These are phyloP conservation scores for Geosmithia morbida DNA, from an alignment of 2,329 filamentous ascomycete genomes.

Conservation along the genomic window DNA sequence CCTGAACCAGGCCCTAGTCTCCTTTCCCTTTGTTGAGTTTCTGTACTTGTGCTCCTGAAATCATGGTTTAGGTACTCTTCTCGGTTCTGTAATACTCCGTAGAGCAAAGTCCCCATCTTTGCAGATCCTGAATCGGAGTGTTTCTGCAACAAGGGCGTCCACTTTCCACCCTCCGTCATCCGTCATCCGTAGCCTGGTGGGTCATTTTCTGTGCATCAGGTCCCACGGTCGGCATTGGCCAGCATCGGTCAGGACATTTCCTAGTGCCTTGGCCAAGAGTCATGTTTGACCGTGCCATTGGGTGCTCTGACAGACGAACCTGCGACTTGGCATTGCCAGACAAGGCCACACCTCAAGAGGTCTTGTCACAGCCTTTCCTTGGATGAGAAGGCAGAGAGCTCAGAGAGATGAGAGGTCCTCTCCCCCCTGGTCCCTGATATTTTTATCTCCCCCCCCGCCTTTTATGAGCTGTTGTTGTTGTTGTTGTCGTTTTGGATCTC, in stretches of 20 bases:
- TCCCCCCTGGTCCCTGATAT: too few species aligned
- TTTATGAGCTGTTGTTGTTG: background rate
- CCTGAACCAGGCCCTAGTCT: too few species aligned
- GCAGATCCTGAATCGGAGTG: background rate
- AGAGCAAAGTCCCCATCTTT: background rate
- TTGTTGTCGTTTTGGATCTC: background rate
- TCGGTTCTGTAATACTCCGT: too few species aligned
- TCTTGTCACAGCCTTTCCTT: too few species aligned
- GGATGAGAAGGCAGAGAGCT: too few species aligned
- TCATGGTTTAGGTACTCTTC: too few species aligned
- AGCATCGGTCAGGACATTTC: constrained; percentile 14
- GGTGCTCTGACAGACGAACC: constrained; percentile 1
- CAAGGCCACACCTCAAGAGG: too few species aligned
- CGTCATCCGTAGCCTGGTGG: background rate
- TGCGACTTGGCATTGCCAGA: constrained; percentile 2
- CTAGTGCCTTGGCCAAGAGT: background rate
- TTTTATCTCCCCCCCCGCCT: too few species aligned
- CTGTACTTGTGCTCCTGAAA: too few species aligned
- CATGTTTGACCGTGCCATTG: constrained; percentile 1
- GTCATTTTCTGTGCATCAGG: too few species aligned
- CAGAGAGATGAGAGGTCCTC: too few species aligned
- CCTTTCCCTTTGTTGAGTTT: too few species aligned
- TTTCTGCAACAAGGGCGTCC: background rate
- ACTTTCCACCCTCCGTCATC: background rate
- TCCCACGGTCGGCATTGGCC: constrained; percentile 10